These are phyloP conservation scores for Aspergillus affinis DNA, from an alignment of 495 filamentous ascomycete genomes.

Conservation along the genomic window DNA sequence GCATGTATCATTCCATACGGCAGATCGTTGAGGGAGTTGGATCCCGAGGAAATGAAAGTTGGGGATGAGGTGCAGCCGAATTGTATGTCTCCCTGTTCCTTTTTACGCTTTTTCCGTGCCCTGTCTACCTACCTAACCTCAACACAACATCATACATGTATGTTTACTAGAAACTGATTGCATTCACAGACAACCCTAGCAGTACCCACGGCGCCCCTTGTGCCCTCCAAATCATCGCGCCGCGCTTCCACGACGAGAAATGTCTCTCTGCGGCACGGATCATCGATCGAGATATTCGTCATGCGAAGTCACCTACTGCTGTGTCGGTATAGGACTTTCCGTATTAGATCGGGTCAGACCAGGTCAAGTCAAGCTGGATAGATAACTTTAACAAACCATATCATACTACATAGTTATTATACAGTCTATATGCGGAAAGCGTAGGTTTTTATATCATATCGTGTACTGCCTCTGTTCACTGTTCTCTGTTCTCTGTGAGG, in stretches of 20 bases:
- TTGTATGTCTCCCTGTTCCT: slow-evolving; percentile 27
- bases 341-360: no score
- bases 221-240: slow-evolving; percentile 39
- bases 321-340: no score
- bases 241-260: slow-evolving; percentile 43
- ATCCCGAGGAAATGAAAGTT: slow-evolving; percentile 28
- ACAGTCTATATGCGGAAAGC: no score
- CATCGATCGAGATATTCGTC: slow-evolving; percentile 1
- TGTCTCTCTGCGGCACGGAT: slow-evolving; percentile 24
- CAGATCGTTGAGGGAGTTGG: slow-evolving; percentile 33
- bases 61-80: slow-evolving; percentile 31
- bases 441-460: no score
- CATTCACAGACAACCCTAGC: slow-evolving; percentile 32
- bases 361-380: no score
- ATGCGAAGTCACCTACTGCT: no score
- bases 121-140: not conserved
- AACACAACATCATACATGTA: slow-evolving; percentile 1
- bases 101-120: no score
- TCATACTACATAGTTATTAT: no score
- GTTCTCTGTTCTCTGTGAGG: no score
- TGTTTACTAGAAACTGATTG: no score
- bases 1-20: slow-evolving; percentile 38
- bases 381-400: no score
- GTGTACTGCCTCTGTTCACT: no score
- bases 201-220: slow-evolving; percentile 39